phyloP scores from a whole-genome alignment of 2,329 filamentous ascomycete genomes.

The Fusarium circinatum region DNA sequence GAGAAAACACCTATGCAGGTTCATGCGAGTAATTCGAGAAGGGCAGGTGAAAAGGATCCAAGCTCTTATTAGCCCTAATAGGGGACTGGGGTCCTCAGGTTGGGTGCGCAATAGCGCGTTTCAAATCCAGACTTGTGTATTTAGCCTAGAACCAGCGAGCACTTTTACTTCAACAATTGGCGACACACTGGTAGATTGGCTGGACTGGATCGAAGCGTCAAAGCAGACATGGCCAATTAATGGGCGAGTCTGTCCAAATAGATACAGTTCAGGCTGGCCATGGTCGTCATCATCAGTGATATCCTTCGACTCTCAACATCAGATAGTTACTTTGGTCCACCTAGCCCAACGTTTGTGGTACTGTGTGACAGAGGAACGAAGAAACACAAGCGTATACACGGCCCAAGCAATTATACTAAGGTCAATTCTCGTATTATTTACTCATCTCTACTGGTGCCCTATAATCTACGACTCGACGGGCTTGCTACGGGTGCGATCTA shows the following conservation, averaged over 20 bases:
- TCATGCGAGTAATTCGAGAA: constrained; percentile 22
- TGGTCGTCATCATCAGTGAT: neutral
- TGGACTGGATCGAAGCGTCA: constrained; percentile 3
- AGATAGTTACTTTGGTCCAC: neutral
- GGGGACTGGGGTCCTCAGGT: constrained; percentile 27
- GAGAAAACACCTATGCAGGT: neutral
- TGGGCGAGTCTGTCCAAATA: neutral
- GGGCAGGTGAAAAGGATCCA: constrained; percentile 16
- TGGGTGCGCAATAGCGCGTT: constrained; percentile 37
- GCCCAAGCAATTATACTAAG: constrained; percentile 6
- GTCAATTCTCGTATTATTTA: constrained; percentile 13
- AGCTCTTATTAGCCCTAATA: neutral
- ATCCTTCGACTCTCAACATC: constrained; percentile 5
- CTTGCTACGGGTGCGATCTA: neutral
- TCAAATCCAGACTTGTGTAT: constrained; percentile 28
- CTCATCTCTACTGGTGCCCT: neutral
- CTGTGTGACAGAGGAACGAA: constrained; percentile 16
- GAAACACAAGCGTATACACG: constrained; percentile 10
- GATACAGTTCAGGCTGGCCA: constrained; percentile 10
- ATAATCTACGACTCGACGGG: neutral
- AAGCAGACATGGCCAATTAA: constrained; percentile 22
- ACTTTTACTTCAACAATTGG: constrained; percentile 20
- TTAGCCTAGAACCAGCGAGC: constrained; percentile 5
- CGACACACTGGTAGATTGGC: neutral
- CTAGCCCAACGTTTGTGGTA: neutral